Evolutionary conservation across 1,284 basidiomycete genomes (phyloP).

Genomic region (Dichomitus squalens): DNA sequence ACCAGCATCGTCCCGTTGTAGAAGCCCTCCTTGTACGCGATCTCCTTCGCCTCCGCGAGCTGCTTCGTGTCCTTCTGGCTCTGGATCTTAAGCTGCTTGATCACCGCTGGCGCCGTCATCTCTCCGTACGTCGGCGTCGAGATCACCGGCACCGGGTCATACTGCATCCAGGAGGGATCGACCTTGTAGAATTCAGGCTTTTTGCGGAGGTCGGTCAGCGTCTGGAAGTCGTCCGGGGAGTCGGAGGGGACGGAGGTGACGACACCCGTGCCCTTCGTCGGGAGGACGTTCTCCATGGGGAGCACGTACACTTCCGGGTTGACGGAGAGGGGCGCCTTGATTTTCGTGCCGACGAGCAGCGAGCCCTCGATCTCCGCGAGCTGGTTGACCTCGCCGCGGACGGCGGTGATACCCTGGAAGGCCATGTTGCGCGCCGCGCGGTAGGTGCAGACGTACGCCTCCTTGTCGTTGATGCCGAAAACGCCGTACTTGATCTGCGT

Average conservation of each 20-base stretch:
- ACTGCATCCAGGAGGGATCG: conserved; percentile 85
- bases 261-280: conserved; percentile 98
- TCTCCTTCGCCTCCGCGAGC: conserved; percentile 95
- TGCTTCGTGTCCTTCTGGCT: conserved; percentile 94
- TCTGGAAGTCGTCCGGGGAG: conserved; percentile 96
- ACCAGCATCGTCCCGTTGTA: conserved; percentile 91
- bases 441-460: conserved; percentile 89
- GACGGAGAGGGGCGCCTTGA: conserved; percentile 86
- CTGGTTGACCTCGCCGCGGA: conserved; percentile 73
- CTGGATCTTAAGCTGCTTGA: conserved; percentile 93
- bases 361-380: conserved; percentile 79
- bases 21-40: conserved; percentile 99
- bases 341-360: conserved; percentile 86
- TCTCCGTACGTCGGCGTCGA: conserved; percentile 90
- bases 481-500: conserved; percentile 91
- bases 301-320: conserved; percentile 92
- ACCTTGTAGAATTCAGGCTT: conserved; percentile 98
- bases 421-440: conserved; percentile 98
- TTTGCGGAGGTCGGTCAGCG: conserved; percentile 91
- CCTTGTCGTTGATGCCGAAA: conserved; percentile 84
- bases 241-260: conserved; percentile 99
- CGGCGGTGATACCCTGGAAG: conserved; percentile 84
- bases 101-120: conserved; percentile 86
- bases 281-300: conserved; percentile 96
- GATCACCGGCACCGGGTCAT: conserved; percentile 90